Conservation (phyloP, 352 stramenopile genomes). For the Phytophthora melonis region DNA sequence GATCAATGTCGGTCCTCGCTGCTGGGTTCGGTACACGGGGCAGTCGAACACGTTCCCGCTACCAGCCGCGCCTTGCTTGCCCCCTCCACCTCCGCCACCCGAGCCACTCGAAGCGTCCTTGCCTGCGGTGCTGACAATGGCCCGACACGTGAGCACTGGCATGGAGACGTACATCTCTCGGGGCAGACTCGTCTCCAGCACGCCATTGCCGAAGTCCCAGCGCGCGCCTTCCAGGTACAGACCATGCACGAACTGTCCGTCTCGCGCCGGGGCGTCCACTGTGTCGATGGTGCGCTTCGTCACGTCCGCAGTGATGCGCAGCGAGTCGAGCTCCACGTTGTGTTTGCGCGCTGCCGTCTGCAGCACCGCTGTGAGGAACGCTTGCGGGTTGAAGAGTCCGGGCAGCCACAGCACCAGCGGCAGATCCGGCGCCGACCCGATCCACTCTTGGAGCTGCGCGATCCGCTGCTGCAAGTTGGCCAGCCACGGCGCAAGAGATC, state of each 20-base stretch:
- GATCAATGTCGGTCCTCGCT: slow-evolving; percentile 90
- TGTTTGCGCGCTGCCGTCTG: slow-evolving; percentile 83
- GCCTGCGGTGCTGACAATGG: slow-evolving; percentile 53
- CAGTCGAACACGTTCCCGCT: slow-evolving; percentile 76
- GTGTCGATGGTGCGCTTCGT: slow-evolving; percentile 89
- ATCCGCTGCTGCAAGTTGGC: slow-evolving; percentile 89
- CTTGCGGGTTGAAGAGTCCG: slow-evolving; percentile 87
- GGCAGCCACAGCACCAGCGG: slow-evolving; percentile 88
- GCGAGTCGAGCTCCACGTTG: slow-evolving; percentile 84
- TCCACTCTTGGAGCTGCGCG: slow-evolving; percentile 89
- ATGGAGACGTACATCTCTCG: slow-evolving; percentile 94
- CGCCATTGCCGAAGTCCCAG: slow-evolving; percentile 85
- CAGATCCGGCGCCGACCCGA: slow-evolving; percentile 73
- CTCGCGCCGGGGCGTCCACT: slow-evolving; percentile 84
- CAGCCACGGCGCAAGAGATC: slow-evolving; percentile 86
- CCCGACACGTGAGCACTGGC: slow-evolving; percentile 92
- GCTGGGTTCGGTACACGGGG: slow-evolving; percentile 93
- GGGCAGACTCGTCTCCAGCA: slow-evolving; percentile 82
- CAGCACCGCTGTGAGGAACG: slow-evolving; percentile 86
- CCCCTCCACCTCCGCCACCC: slow-evolving; percentile 9
- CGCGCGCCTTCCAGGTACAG: slow-evolving; percentile 91
- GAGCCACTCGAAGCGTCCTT: slow-evolving; percentile 44
- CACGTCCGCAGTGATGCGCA: slow-evolving; percentile 82
- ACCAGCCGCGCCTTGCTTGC: slow-evolving; percentile 17
- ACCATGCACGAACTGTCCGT: slow-evolving; percentile 92